Percentiles rank a stretch among this genome's conserved stretches.
Conservation (phyloP, 2,329 filamentous ascomycete genomes). For the Venturia pyrina region DNA sequence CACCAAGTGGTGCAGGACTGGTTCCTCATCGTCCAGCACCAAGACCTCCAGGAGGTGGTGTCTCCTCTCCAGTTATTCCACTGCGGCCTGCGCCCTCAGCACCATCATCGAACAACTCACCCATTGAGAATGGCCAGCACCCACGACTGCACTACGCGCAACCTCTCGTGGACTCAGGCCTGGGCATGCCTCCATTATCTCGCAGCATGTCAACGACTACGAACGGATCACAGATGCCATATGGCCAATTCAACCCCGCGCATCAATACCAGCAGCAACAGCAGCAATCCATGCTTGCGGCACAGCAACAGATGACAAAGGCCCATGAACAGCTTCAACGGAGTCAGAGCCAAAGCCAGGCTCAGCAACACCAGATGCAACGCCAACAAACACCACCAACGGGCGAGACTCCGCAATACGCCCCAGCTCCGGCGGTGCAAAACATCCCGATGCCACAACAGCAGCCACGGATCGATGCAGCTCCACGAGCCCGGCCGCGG, state of each 20-base stretch:
- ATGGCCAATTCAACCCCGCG: conserved; percentile 18
- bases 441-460: conserved; percentile 36
- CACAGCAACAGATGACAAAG: conserved; percentile 60
- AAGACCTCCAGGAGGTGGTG: conserved; percentile 57
- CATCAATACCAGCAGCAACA: conserved; percentile 60
- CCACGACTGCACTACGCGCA: conserved; percentile 33
- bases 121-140: conserved; percentile 23
- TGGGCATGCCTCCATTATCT: conserved; percentile 19
- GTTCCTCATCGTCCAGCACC: conserved; percentile 79
- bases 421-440: conserved; percentile 32
- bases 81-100: conserved; percentile 47
- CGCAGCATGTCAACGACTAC: conserved; percentile 21
- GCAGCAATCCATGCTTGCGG: conserved; percentile 70
- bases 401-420: conserved; percentile 28
- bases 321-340: conserved; percentile 54
- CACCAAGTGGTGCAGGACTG: conserved; percentile 38
- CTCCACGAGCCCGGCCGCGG: conserved; percentile 63
- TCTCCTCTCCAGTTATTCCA: conserved; percentile 38
- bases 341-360: conserved; percentile 58
- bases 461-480: conserved; percentile 38
- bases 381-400: conserved; percentile 31
- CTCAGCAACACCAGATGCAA: conserved; percentile 19
- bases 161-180: conserved; percentile 25
- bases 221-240: conserved; percentile 32
- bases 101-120: conserved; percentile 18